These are phyloP conservation scores for Suhomyces bolitotheri DNA, from an alignment of 1,139 yeast genomes.

Conservation along the genomic window DNA sequence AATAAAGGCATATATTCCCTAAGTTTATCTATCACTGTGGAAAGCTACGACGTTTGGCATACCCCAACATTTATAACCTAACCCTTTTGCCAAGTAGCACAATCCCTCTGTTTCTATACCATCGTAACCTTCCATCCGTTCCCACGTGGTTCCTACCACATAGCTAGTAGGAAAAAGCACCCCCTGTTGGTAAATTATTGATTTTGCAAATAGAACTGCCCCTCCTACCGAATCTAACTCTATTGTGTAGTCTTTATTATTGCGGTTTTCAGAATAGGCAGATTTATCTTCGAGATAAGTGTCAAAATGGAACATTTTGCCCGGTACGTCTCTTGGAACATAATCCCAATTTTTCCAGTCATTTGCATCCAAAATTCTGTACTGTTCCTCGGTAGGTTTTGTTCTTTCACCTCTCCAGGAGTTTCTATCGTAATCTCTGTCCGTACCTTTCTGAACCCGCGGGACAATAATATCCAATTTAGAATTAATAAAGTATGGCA, in stretches of 20 bases:
- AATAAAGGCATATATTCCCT: conserved; percentile 1
- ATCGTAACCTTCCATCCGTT: conserved; percentile 49
- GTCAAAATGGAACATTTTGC: conserved; percentile 34
- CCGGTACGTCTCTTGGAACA: conserved; percentile 38
- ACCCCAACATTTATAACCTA: conserved; percentile 48
- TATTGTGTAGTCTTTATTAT: conserved; percentile 20
- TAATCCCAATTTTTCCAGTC: conserved; percentile 38
- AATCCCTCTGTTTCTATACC: conserved; percentile 56
- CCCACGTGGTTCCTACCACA: conserved; percentile 51
- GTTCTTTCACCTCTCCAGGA: conserved; percentile 50
- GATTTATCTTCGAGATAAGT: conserved; percentile 23
- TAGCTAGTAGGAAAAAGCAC: conserved; percentile 47
- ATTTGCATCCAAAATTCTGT: conserved; percentile 30
- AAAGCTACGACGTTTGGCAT: conserved; percentile 41
- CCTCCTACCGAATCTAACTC: conserved; percentile 53
- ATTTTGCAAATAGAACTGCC: conserved; percentile 45
- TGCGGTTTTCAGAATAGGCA: conserved; percentile 15
- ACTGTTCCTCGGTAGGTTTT: conserved; percentile 36
- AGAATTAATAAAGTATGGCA: conserved; percentile 33
- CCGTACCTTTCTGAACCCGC: conserved; percentile 32
- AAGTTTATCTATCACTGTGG: conserved; percentile 14
- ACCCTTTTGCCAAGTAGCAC: conserved; percentile 46
- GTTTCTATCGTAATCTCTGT: conserved; percentile 44
- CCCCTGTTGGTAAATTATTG: conserved; percentile 46
- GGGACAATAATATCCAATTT: conserved; percentile 45